Evolutionary conservation across 129 eudicot species (phyloP).

Genomic region (Dittrichia graveolens): DNA sequence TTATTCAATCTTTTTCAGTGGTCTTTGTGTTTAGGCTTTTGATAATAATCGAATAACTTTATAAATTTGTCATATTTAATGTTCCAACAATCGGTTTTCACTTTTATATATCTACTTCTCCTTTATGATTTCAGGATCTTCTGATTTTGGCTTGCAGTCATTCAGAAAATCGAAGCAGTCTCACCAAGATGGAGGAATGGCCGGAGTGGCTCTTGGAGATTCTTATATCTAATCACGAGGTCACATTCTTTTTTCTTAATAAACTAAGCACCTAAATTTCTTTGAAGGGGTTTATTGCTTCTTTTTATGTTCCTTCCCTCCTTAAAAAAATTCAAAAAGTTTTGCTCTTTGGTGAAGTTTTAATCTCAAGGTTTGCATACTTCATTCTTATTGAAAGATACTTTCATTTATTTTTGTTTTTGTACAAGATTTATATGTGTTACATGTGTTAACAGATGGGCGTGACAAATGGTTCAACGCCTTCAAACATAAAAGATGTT

Average conservation of each 20-base stretch:
- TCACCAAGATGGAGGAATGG: constrained; percentile 94
- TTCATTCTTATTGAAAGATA: constrained; percentile 1
- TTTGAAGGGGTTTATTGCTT: neutral
- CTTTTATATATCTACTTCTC: constrained; percentile 34
- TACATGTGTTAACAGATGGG: constrained; percentile 49
- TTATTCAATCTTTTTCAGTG: neutral
- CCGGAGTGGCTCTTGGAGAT: constrained; percentile 98
- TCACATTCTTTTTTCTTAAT: constrained; percentile 21
- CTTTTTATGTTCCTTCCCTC: neutral
- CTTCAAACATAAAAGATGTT: constrained; percentile 61
- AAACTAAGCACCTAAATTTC: neutral
- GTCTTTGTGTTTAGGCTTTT: neutral
- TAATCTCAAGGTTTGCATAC: constrained; percentile 6
- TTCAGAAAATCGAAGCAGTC: constrained; percentile 71
- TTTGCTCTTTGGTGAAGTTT: constrained; percentile 3
- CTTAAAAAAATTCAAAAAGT: neutral
- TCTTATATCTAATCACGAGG: constrained; percentile 93
- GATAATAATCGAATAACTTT: neutral
- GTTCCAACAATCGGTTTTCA: neutral
- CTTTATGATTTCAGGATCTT: constrained; percentile 86
- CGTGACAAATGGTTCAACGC: constrained; percentile 39
- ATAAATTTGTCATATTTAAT: constrained; percentile 2
- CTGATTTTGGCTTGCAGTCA: constrained; percentile 98
- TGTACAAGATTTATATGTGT: constrained; percentile 8
- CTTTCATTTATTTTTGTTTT: neutral